Percentiles rank a stretch among this genome's conserved stretches.
phyloP scores from a whole-genome alignment of 1,284 basidiomycete species.

The Sporisorium graminicola region DNA sequence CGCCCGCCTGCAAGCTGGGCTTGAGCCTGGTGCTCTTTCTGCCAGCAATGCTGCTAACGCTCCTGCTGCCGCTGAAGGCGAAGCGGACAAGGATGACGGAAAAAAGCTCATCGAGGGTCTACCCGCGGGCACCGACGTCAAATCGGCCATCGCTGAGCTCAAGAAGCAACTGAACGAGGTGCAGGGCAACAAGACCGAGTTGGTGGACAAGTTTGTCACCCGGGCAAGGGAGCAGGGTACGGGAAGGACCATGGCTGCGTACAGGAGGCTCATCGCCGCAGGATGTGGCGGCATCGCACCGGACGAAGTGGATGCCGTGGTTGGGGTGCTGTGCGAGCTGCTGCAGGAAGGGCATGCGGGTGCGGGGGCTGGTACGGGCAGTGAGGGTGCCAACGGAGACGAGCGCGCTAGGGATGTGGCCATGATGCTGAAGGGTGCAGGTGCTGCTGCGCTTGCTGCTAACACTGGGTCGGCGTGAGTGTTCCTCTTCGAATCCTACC shows the following conservation, averaged over 20 bases:
- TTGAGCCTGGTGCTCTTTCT: constrained; percentile 40
- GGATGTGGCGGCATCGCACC: constrained; percentile 66
- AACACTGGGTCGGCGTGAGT: constrained; percentile 27
- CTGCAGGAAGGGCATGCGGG: constrained; percentile 54
- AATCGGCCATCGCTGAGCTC: constrained; percentile 49
- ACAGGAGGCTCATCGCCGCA: constrained; percentile 66
- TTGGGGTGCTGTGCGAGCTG: constrained; percentile 65
- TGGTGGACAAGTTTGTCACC: constrained; percentile 50
- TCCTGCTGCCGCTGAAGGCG: constrained; percentile 3
- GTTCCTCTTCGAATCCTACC: no score
- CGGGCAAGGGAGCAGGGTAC: constrained; percentile 61
- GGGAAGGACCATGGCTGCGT: constrained; percentile 64
- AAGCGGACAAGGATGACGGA: constrained; percentile 1
- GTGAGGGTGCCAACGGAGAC: constrained; percentile 16
- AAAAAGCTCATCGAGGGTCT: constrained; percentile 28
- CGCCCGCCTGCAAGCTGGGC: constrained; percentile 45
- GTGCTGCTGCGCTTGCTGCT: constrained; percentile 49
- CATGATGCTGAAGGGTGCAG: constrained; percentile 51
- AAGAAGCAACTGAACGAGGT: constrained; percentile 47
- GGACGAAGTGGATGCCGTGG: constrained; percentile 67
- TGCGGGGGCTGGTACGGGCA: constrained; percentile 17
- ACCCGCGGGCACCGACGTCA: constrained; percentile 30
- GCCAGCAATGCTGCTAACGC: constrained; percentile 27
- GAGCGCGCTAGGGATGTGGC: constrained; percentile 48
- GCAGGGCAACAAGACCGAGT: constrained; percentile 33